These are phyloP conservation scores for Oxytropis ochrocephala DNA, from an alignment of 306 rosid genomes.

Conservation along the genomic window DNA sequence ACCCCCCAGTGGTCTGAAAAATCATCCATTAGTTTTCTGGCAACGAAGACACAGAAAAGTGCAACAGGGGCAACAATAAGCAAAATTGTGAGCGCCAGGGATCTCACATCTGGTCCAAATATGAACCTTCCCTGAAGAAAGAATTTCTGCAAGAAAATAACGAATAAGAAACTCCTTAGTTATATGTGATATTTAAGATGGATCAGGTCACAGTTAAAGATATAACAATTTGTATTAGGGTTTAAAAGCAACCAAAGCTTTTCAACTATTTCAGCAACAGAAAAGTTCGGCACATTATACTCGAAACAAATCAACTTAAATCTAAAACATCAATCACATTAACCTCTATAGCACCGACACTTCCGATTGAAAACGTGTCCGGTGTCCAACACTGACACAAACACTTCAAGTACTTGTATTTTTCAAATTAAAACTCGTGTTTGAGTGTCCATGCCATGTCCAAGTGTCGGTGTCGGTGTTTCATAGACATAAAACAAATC, in stretches of 20 bases:
- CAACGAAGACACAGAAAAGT: slow-evolving; percentile 86
- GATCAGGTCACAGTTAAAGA: not conserved
- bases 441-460: too few species aligned
- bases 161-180: slow-evolving; percentile 16
- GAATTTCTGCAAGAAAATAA: slow-evolving; percentile 65
- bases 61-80: slow-evolving; percentile 82
- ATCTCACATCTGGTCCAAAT: slow-evolving; percentile 99
- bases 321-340: slow-evolving; percentile 11
- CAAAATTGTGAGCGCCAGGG: slow-evolving; percentile 72
- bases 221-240: not conserved
- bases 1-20: slow-evolving; percentile 65
- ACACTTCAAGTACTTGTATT: too few species aligned
- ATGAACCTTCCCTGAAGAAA: slow-evolving; percentile 87
- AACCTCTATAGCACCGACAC: too few species aligned
- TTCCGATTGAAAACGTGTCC: too few species aligned
- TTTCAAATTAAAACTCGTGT: too few species aligned
- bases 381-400: too few species aligned
- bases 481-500: too few species aligned
- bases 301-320: not conserved
- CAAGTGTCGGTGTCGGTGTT: too few species aligned
- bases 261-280: not conserved
- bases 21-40: slow-evolving; percentile 71
- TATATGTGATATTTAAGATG: not conserved
- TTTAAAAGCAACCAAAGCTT: slow-evolving; percentile 1
- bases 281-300: not conserved